Evolutionary conservation across 768 basidiomycete genomes (phyloP).

Genomic region (Punctularia strigosozonata): DNA sequence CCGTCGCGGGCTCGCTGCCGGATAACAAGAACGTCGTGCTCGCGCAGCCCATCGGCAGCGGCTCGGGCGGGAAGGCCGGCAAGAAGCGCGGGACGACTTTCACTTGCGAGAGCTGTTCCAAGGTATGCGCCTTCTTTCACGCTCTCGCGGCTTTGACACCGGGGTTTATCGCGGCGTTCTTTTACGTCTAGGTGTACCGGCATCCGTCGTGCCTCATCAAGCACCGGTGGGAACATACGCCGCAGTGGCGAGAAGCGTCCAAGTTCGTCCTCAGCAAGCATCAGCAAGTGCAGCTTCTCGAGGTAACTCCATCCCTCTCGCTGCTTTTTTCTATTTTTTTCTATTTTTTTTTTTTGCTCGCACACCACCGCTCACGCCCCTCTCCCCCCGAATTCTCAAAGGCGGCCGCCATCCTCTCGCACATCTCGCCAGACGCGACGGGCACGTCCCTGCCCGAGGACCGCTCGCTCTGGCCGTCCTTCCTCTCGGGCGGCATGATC

Average conservation of each 20-base stretch:
- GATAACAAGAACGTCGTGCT: conserved; percentile 5
- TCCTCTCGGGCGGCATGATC: conserved; percentile 59
- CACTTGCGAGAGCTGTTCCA: conserved; percentile 89
- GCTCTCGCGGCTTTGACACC: background rate
- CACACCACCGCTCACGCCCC: too few relatives aligned
- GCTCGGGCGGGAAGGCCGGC: conserved; percentile 15
- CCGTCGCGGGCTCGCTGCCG: conserved; percentile 10
- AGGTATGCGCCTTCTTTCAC: conserved; percentile 40
- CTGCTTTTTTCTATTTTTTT: background rate
- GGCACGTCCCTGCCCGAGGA: conserved; percentile 85
- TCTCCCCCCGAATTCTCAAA: conserved; percentile 22
- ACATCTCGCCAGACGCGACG: conserved; percentile 57
- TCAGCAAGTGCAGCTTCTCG: conserved; percentile 93
- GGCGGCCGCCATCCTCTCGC: conserved; percentile 93
- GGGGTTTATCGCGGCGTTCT: background rate
- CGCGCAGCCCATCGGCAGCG: conserved; percentile 5
- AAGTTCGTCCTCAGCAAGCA: conserved; percentile 91
- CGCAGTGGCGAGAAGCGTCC: conserved; percentile 89
- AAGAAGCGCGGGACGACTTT: conserved; percentile 82
- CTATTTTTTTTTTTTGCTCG: conserved; percentile 6
- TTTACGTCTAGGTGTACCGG: conserved; percentile 51
- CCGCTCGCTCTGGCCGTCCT: conserved; percentile 85
- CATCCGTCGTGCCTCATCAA: conserved; percentile 95
- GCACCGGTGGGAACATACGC: conserved; percentile 96
- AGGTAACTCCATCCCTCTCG: conserved; percentile 34